Conservation (phyloP, 257 asterid species). For the Plantago elongata region DNA sequence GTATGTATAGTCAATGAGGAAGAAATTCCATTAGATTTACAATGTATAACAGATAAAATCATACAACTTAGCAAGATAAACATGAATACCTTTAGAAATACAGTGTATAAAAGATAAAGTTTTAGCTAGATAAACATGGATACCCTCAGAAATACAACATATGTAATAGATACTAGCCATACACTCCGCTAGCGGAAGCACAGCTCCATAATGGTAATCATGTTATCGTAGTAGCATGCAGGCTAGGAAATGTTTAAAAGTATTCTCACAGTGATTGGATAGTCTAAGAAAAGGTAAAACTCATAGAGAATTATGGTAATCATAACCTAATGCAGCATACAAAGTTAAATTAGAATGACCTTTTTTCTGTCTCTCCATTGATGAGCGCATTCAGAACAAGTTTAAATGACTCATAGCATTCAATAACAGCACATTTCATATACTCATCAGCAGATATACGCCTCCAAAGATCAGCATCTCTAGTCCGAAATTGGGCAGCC, state of each 20-base stretch:
- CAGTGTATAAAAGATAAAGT: not conserved
- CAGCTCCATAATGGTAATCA: not conserved
- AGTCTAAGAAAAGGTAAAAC: not conserved
- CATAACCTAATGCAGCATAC: slow-evolving; percentile 19
- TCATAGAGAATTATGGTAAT: not conserved
- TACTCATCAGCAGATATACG: slow-evolving; percentile 85
- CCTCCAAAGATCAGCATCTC: slow-evolving; percentile 93
- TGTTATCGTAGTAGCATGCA: not conserved
- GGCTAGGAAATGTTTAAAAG: not conserved
- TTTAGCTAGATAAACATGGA: not conserved
- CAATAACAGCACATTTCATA: slow-evolving; percentile 88
- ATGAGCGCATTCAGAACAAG: slow-evolving; percentile 67
- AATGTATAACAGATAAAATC: not conserved
- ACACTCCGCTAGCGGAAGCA: no score
- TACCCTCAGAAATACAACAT: not conserved
- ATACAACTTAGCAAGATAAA: no score
- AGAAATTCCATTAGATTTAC: not conserved
- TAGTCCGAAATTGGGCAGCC: slow-evolving; percentile 88
- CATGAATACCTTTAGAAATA: not conserved
- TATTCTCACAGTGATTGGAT: not conserved
- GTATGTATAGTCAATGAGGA: not conserved
- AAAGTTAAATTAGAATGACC: slow-evolving; percentile 38
- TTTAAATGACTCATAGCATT: slow-evolving; percentile 92
- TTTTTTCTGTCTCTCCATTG: slow-evolving; percentile 82
- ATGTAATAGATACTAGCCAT: no score